Conservation (phyloP, 495 filamentous ascomycete species). For the Mytilinidion resinicola region DNA sequence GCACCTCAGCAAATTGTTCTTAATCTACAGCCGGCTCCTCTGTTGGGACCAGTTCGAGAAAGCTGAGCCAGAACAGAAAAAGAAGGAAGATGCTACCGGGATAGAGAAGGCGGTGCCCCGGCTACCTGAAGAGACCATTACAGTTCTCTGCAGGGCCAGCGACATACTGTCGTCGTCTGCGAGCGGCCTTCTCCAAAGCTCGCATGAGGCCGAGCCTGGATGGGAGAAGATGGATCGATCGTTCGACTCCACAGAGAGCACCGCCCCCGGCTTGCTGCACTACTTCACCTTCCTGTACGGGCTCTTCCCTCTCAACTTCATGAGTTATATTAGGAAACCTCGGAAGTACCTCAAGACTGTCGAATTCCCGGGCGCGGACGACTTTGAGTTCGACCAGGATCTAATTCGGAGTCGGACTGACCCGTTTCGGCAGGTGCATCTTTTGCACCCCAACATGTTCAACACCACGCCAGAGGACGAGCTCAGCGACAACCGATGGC, state of each 20-base stretch:
- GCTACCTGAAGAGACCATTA: not conserved
- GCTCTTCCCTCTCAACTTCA: constrained; percentile 72
- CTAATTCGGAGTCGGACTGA: constrained; percentile 65
- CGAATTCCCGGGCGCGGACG: constrained; percentile 54
- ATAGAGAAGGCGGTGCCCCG: too few relatives aligned
- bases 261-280: constrained; percentile 63
- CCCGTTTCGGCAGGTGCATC: constrained; percentile 57
- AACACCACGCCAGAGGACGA: constrained; percentile 63
- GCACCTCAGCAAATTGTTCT: constrained; percentile 61
- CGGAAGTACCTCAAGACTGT: constrained; percentile 61
- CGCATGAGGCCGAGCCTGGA: constrained; percentile 16
- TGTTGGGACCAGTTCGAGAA: constrained; percentile 58
- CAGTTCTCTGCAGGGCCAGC: too few relatives aligned
- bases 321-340: constrained; percentile 69
- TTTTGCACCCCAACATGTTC: constrained; percentile 70
- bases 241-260: constrained; percentile 50
- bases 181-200: not conserved
- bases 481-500: constrained; percentile 63
- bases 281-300: constrained; percentile 77
- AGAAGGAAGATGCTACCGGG: constrained; percentile 1
- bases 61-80: constrained; percentile 27
- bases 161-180: not conserved
- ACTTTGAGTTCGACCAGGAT: constrained; percentile 63
- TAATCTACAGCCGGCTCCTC: constrained; percentile 65
- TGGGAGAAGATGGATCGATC: constrained; percentile 59